Conservation (phyloP, 139 green algal genomes). For the Picochlorum sp. region DNA sequence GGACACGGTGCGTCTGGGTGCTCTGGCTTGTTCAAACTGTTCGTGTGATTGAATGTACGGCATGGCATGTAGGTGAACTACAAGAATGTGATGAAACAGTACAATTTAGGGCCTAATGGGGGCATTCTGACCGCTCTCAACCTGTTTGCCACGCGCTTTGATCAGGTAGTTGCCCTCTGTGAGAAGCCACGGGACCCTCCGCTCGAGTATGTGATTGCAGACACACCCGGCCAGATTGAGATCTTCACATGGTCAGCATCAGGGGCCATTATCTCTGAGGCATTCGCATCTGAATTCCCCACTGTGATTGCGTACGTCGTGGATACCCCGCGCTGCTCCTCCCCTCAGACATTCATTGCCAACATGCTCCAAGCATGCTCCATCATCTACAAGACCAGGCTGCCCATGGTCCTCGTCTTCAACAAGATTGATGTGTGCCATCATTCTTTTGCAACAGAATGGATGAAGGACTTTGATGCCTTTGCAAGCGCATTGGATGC, state of each 20-base stretch:
- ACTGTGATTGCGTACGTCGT: slow-evolving; percentile 87
- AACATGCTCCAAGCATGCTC: slow-evolving; percentile 93
- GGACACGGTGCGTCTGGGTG: slow-evolving; percentile 68
- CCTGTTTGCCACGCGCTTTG: slow-evolving; percentile 95
- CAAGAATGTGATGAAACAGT: slow-evolving; percentile 97
- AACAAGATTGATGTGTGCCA: slow-evolving; percentile 90
- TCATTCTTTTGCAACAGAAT: slow-evolving; percentile 83
- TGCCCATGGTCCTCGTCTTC: slow-evolving; percentile 95
- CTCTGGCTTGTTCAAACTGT: not conserved
- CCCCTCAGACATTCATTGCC: slow-evolving; percentile 92
- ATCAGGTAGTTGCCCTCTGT: slow-evolving; percentile 82
- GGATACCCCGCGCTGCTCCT: slow-evolving; percentile 79
- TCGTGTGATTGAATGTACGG: not conserved
- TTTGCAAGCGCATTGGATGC: slow-evolving; percentile 68
- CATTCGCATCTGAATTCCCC: slow-evolving; percentile 79
- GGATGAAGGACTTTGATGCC: slow-evolving; percentile 85
- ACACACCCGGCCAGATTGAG: slow-evolving; percentile 98
- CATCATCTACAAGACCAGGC: slow-evolving; percentile 95
- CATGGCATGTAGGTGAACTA: slow-evolving; percentile 67
- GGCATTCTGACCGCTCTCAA: slow-evolving; percentile 96
- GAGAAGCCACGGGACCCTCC: slow-evolving; percentile 71
- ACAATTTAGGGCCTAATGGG: slow-evolving; percentile 92
- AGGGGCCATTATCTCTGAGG: slow-evolving; percentile 86
- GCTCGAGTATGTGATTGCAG: slow-evolving; percentile 76
- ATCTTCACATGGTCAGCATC: slow-evolving; percentile 98